Base-by-base conservation (phyloP, 1,284 basidiomycete genomes). In the Ceratobasidium sp. region DNA sequence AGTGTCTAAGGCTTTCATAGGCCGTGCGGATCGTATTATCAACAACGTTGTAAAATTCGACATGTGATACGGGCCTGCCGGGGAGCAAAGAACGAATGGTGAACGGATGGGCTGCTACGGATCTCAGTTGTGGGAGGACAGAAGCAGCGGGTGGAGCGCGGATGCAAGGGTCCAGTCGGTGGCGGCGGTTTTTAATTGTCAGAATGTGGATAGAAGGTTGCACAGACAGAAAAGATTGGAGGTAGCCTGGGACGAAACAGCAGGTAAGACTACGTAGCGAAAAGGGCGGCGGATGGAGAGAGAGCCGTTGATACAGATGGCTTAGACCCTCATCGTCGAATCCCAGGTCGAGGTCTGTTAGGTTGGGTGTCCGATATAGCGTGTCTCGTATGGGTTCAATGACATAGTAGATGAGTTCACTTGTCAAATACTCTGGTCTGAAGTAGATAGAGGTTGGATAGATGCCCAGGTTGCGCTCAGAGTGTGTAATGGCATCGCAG, bases 261-360 rank as follows among this genome's bases (percentile, higher is more conserved):
- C 69, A 60, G 1, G 56, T 31, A 17, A 72, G 24, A 19, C 17
- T 27, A 27, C 6, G 19, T n/a, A 72, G 57, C 17, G 69, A 60
- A 29, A 72, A 72, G 45, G 24, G 27, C 4, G 56, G 44, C 19
- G 47, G 56, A 22, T 59, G 22, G 5, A 63, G 7, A 24, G 24
- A 44, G 6, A 63, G 60, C 2, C 17, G 3, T 7, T 50, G 29
- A n/a, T 60, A 72, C 24, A 60, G n/a, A 27, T 36, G 41, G 19
- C 51, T 27, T n/a, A 31, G 59, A 47, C 47, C 60, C n/a, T 56
- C 56, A 4, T 31, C 36, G 24, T 60, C 56, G 24, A 72, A 41
- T 27, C 51, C 45, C 19, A 72, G 27, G 45, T 31, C 45, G 19
- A 72, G 56, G 17, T 57, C 27, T 15, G 45, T 53, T 6, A 72